A percentile compares a stretch with the other conserved stretches of the same genome.
phyloP scores from a whole-genome alignment of 805 yeast genomes.

The Saturnispora dispora region DNA sequence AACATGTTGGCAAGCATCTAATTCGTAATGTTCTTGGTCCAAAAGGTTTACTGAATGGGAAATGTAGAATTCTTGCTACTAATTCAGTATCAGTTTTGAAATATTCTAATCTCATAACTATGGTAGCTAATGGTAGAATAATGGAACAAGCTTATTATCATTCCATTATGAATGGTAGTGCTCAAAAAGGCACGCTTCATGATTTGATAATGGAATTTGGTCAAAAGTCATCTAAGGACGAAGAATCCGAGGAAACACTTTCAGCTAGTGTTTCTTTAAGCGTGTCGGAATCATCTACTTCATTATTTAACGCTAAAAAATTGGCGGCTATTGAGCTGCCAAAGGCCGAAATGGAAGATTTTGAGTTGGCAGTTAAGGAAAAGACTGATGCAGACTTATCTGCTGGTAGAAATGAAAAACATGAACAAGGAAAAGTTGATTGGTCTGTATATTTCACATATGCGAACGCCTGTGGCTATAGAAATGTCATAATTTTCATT shows the following conservation, averaged over 20 bases:
- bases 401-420: conserved; percentile 57
- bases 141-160: conserved; percentile 57
- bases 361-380: conserved; percentile 24
- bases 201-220: conserved; percentile 49
- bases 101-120: conserved; percentile 51
- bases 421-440: conserved; percentile 90
- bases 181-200: conserved; percentile 17
- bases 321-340: conserved; percentile 38
- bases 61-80: conserved; percentile 50
- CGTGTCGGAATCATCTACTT: conserved; percentile 14
- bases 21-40: conserved; percentile 46
- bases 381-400: conserved; percentile 33
- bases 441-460: conserved; percentile 78
- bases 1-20: conserved; percentile 86
- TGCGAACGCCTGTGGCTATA: conserved; percentile 78
- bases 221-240: conserved; percentile 27
- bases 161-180: conserved; percentile 28
- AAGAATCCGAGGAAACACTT: conserved; percentile 5
- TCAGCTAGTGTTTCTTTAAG: conserved; percentile 8
- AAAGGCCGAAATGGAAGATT: conserved; percentile 52
- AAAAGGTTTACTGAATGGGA: conserved; percentile 40
- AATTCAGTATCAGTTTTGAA: conserved; percentile 47
- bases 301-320: conserved; percentile 23
- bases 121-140: conserved; percentile 54
- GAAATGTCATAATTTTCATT: conserved; percentile 51